Evolutionary conservation across 805 yeast genomes (phyloP).

Genomic region (Kodamaea lidongshanica): DNA sequence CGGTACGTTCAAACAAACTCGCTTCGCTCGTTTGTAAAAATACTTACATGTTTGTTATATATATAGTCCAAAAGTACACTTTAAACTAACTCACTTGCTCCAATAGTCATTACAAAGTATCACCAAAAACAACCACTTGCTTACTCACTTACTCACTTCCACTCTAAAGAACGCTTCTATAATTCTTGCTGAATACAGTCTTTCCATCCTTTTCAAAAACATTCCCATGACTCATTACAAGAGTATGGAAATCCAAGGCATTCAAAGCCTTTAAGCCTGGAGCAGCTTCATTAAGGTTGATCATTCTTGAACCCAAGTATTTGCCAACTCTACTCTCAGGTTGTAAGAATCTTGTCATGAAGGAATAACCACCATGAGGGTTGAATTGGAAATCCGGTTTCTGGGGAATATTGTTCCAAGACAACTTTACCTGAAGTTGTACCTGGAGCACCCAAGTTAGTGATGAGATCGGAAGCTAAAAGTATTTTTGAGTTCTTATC

Average conservation of each 20-base stretch:
- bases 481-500: conserved; percentile 9
- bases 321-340: conserved; percentile 9
- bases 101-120: too few species aligned
- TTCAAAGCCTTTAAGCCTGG: conserved; percentile 24
- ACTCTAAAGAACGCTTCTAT: too few species aligned
- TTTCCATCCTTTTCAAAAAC: conserved; percentile 36
- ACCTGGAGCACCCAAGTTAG: conserved; percentile 10
- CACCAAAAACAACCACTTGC: too few species aligned
- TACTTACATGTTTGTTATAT: too few species aligned
- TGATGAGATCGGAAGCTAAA: conserved; percentile 11
- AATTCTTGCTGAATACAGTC: conserved; percentile 16
- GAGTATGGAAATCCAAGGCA: conserved; percentile 40
- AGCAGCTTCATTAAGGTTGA: not conserved
- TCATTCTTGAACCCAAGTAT: not conserved
- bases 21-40: too few species aligned
- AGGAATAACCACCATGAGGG: conserved; percentile 13
- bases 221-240: conserved; percentile 57
- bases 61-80: too few species aligned
- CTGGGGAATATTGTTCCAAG: conserved; percentile 13
- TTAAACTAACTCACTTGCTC: too few species aligned
- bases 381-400: conserved; percentile 10
- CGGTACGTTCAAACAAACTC: too few species aligned
- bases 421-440: conserved; percentile 5
- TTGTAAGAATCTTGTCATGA: conserved; percentile 8
- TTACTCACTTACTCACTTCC: too few species aligned